Percentiles rank a stretch among this genome's conserved stretches.
Evolutionary conservation across 2,329 filamentous ascomycete genomes (phyloP).

Genomic region (Pseudomassariella vexata): DNA sequence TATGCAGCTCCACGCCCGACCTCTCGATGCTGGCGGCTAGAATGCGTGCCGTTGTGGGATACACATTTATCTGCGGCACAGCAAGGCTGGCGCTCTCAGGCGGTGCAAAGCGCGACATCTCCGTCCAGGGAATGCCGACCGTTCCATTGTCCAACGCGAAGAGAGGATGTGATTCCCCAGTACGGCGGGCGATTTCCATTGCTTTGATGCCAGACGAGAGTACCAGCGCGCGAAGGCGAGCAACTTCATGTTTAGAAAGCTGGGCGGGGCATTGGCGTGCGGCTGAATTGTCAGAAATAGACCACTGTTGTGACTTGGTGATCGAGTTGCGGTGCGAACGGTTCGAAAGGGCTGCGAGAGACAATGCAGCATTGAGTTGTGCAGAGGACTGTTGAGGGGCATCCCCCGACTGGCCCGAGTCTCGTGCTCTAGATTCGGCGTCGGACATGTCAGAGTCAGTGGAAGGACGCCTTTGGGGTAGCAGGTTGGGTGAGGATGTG

Average conservation of each 20-base stretch:
- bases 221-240: conserved; percentile 70
- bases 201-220: conserved; percentile 87
- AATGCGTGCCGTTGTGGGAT: conserved; percentile 46
- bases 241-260: conserved; percentile 67
- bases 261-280: conserved; percentile 28
- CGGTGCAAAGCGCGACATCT: conserved; percentile 34
- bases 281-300: conserved; percentile 38
- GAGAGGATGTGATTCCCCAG: conserved; percentile 40
- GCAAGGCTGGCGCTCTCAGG: conserved; percentile 24
- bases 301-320: conserved; percentile 37
- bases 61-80: conserved; percentile 37
- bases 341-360: conserved; percentile 15
- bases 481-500: conserved; percentile 24
- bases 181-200: conserved; percentile 66
- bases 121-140: conserved; percentile 31
- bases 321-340: conserved; percentile 9
- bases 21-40: conserved; percentile 40
- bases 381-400: no score
- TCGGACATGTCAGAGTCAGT: conserved; percentile 32
- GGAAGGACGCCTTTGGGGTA: conserved; percentile 11
- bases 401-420: conserved; percentile 20
- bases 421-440: conserved; percentile 25
- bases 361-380: conserved; percentile 23
- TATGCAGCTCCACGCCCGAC: conserved; percentile 51
- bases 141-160: conserved; percentile 21